Conservation (phyloP, 345 rosid genomes). For the Eutrema heterophyllum region DNA sequence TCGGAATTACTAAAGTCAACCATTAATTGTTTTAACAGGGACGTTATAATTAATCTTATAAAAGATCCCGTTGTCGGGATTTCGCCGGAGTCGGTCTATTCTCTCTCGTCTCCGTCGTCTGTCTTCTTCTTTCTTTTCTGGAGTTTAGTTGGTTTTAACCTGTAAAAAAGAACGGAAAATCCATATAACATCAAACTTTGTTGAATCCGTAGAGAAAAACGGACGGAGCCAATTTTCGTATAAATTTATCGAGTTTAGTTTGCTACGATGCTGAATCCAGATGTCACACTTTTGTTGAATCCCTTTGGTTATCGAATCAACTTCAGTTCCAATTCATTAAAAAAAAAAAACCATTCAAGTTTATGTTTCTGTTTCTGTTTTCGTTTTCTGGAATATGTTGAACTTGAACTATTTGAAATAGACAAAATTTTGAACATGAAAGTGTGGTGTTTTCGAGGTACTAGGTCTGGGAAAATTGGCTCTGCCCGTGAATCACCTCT, state of each 20-base stretch:
- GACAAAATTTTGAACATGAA: neutral
- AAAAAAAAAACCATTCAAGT: neutral
- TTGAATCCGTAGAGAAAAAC: neutral
- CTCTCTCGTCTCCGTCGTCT: neutral
- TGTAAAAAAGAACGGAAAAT: neutral
- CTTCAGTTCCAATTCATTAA: neutral
- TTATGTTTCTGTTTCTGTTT: neutral
- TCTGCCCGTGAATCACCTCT: neutral
- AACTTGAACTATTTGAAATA: neutral
- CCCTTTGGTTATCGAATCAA: neutral
- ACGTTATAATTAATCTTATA: no score
- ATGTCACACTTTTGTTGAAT: neutral
- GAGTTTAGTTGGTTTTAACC: neutral
- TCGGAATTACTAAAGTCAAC: no score
- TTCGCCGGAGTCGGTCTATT: neutral
- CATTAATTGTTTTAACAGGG: no score
- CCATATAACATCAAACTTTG: no score
- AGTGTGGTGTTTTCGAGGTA: neutral
- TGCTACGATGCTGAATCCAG: neutral
- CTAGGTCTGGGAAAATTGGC: neutral
- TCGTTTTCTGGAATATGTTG: neutral
- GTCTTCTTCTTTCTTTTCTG: neutral
- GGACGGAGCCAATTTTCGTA: neutral
- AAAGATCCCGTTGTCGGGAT: no score
- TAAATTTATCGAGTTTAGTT: neutral